Evolutionary conservation across 192 early-diverging fungal species (phyloP), one percentile per base, ranked within the genome.

Genomic region (Pilaira anomala): DNA sequence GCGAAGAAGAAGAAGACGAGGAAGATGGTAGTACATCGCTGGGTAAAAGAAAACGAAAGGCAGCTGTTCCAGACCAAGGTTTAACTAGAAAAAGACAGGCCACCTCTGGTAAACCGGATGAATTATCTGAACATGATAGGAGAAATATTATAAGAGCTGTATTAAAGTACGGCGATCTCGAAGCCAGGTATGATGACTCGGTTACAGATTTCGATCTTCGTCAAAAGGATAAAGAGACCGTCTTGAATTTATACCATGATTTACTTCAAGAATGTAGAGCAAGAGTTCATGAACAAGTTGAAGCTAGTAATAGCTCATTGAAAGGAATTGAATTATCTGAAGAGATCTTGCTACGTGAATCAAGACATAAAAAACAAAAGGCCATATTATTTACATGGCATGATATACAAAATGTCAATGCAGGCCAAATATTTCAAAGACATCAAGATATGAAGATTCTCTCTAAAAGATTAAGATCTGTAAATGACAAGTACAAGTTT

Each of bases 381-480:
- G 87, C 91, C 5, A 85, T 90, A 54, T 68, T 88, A 12, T 77
- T 91, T 25, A 87, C 88, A 14, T 96, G 87, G 82, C 82, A 82
- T 28, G 89, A 87, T 9, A 82, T 94, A 8, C 81, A 85, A 9
- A 86, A 86, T 54, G 85, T 98, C 42, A 98, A 99, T 71, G 95
- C 96, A 2, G 81, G 85, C 4, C 79, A 86, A 46, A 72, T 98
- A 12, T 69, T 93, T 51, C 81, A 89, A 71, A 78, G 96, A 3
- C 76, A 89, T 6, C 75, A 78, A 4, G 93, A 98, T 48, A 66
- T 98, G 61, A 74, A 80, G 1, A 78, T 86, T 22, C 77, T 98
- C 36, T 68, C 79, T 48, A 68, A 65, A 24, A 80, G 87, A 3
- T 71, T 98, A 60, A 77, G 79, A 8, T 64, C 67, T 1, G 56